phyloP scores from a whole-genome alignment of 441 rosid species.

The Populus hybrid region DNA sequence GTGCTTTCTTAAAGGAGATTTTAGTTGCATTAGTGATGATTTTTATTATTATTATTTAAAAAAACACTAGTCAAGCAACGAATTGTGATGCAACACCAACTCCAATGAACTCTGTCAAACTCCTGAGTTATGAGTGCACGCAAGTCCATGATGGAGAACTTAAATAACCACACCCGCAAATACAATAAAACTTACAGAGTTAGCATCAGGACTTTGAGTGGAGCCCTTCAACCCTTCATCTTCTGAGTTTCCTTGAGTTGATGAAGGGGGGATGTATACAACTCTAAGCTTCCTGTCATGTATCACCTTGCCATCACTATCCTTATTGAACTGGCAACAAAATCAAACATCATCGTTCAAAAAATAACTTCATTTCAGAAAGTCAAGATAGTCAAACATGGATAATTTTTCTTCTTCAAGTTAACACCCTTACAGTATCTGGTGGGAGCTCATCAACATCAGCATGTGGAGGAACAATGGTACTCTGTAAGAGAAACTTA shows the following conservation, averaged over 20 bases:
- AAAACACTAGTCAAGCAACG: background rate
- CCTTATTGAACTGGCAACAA: constrained; percentile 65
- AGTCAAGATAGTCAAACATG: constrained; percentile 5
- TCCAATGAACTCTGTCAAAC: background rate
- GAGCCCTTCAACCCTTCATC: constrained; percentile 49
- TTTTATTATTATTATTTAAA: too few species aligned
- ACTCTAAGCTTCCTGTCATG: constrained; percentile 94
- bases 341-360: constrained; percentile 12
- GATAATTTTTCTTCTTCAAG: background rate
- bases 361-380: constrained; percentile 4
- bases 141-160: background rate
- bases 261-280: constrained; percentile 50
- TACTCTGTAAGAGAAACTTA: constrained; percentile 92
- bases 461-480: constrained; percentile 66
- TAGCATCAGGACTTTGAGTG: constrained; percentile 49
- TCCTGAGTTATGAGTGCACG: background rate
- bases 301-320: constrained; percentile 59
- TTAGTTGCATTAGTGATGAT: background rate
- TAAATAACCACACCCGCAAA: background rate
- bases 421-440: constrained; percentile 60
- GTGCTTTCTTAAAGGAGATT: background rate
- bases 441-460: constrained; percentile 91
- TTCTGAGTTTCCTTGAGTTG: constrained; percentile 55
- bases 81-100: background rate
- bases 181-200: constrained; percentile 48